Evolutionary conservation across 768 basidiomycete species (phyloP), one percentile per base, ranked within the genome.

Genomic region (Suillus spraguei): DNA sequence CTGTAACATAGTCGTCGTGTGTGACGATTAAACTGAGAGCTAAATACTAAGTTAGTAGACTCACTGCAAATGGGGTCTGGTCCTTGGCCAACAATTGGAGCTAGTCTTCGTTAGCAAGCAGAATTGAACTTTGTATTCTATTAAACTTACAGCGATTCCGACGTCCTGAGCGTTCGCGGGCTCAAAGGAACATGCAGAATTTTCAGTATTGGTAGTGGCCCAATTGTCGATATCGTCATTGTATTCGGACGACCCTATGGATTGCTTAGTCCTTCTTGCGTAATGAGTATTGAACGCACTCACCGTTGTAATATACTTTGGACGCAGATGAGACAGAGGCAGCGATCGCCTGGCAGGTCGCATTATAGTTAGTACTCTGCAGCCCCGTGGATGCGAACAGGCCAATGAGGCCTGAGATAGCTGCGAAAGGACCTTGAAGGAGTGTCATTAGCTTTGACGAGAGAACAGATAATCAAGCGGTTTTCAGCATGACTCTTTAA

Each of bases 141-240:
- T 9, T 28, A 22, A 11, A 41, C 67, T 46, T 22, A 88, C 88
- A 16, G 85, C 84, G 0, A 66, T 72, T 1, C 75, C 79, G 38
- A 88, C 71, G 63, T 89, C 87, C 9, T 78, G 75, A 0, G 81
- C 73, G 1, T 79, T 84, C 11, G 83, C 84, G 5, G 87, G 87
- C 66, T 87, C 84, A 9, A 89, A 86, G 11, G 82, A 81, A 68
- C 87, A 89, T 2, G 77, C 72, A 0, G 87, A 68, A 1, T 60
- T 2, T 60, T 85, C 79, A 0, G 77, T 68, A 65, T 83, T 86
- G 5, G 85, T 85, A 28, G 71, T 71, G 0, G 83, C 81, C 83
- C 83, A 88, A 63, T 88, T 85, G 2, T 65, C 56, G 24, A 84
- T 78, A 63, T 82, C 85, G 16, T 74, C 69, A 0, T 42, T 41